Percentiles rank a stretch among this genome's conserved stretches.
These are phyloP conservation scores for Eutrema yunnanense DNA, from an alignment of 345 rosid genomes.

Conservation along the genomic window DNA sequence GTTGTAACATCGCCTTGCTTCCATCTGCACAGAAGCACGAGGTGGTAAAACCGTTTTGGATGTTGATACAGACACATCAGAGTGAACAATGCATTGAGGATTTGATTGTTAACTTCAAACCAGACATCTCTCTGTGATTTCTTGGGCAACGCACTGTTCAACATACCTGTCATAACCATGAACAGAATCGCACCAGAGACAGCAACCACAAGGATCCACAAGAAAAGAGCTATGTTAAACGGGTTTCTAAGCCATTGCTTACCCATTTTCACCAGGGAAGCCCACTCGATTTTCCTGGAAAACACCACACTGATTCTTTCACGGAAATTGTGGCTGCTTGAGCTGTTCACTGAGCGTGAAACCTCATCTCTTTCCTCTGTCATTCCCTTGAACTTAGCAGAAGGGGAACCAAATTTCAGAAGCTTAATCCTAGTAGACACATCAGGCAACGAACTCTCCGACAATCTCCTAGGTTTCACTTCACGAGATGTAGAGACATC, in stretches of 20 bases:
- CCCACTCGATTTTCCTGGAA: slow-evolving; percentile 61
- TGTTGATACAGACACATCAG: slow-evolving; percentile 91
- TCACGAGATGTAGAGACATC: slow-evolving; percentile 35
- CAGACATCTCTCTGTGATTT: slow-evolving; percentile 73
- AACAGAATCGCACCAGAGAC: slow-evolving; percentile 87
- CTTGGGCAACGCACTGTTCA: slow-evolving; percentile 48
- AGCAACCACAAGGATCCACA: slow-evolving; percentile 68
- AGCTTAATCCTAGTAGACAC: slow-evolving; percentile 33
- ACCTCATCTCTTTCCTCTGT: slow-evolving; percentile 56
- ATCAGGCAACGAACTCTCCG: slow-evolving; percentile 21
- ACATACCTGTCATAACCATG: slow-evolving; percentile 95
- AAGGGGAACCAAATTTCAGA: slow-evolving; percentile 50
- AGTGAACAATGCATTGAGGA: slow-evolving; percentile 85
- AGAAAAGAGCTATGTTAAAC: slow-evolving; percentile 70
- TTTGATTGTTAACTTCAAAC: slow-evolving; percentile 96
- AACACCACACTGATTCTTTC: slow-evolving; percentile 48
- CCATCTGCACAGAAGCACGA: slow-evolving; percentile 81
- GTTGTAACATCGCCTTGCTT: slow-evolving; percentile 49
- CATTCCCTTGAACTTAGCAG: slow-evolving; percentile 52
- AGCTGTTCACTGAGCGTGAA: slow-evolving; percentile 51
- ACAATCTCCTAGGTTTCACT: slow-evolving; percentile 26
- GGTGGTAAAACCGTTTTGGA: slow-evolving; percentile 79
- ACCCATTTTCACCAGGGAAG: slow-evolving; percentile 37
- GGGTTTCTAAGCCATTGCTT: slow-evolving; percentile 77
- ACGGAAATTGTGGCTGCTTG: slow-evolving; percentile 37